These are phyloP conservation scores for Lentinula sp. DNA, from an alignment of 768 basidiomycete species.

Conservation along the genomic window DNA sequence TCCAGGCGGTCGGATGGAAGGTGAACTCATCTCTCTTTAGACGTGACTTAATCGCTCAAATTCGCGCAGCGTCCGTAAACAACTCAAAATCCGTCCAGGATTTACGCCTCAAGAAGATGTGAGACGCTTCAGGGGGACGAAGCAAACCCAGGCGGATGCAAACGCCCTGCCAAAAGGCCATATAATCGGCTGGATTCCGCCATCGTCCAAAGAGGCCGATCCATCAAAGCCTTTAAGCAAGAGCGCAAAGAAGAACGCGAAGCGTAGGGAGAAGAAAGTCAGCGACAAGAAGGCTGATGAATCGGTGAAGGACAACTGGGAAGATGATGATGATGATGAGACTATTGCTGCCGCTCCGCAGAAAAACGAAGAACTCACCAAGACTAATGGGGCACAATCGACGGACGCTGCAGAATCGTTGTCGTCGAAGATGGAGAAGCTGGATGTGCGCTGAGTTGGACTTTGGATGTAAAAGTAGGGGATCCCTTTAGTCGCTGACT, in stretches of 20 bases:
- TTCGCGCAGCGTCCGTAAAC: slow-evolving; percentile 67
- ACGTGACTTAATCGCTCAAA: slow-evolving; percentile 6
- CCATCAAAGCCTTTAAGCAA: slow-evolving; percentile 55
- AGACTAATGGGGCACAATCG: background rate
- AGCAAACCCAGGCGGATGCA: slow-evolving; percentile 68
- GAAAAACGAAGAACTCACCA: background rate
- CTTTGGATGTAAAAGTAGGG: background rate
- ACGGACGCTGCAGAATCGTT: slow-evolving; percentile 23
- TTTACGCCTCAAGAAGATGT: slow-evolving; percentile 95
- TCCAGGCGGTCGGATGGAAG: slow-evolving; percentile 79
- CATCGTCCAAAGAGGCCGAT: slow-evolving; percentile 23
- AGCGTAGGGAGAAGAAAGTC: slow-evolving; percentile 64
- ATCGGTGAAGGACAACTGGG: slow-evolving; percentile 18
- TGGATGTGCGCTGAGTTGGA: slow-evolving; percentile 42
- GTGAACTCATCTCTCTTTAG: slow-evolving; percentile 39
- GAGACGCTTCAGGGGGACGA: slow-evolving; percentile 74
- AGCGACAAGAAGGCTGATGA: slow-evolving; percentile 45
- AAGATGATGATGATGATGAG: slow-evolving; percentile 19
- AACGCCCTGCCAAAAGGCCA: slow-evolving; percentile 68
- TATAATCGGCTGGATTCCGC: slow-evolving; percentile 75
- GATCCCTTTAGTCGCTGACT: background rate
- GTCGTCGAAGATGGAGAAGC: slow-evolving; percentile 47
- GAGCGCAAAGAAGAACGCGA: slow-evolving; percentile 78
- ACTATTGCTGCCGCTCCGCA: background rate
- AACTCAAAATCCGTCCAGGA: slow-evolving; percentile 85